These are phyloP conservation scores for Chalciporus pseudorubinellus DNA, from an alignment of 768 basidiomycete species.

Conservation along the genomic window DNA sequence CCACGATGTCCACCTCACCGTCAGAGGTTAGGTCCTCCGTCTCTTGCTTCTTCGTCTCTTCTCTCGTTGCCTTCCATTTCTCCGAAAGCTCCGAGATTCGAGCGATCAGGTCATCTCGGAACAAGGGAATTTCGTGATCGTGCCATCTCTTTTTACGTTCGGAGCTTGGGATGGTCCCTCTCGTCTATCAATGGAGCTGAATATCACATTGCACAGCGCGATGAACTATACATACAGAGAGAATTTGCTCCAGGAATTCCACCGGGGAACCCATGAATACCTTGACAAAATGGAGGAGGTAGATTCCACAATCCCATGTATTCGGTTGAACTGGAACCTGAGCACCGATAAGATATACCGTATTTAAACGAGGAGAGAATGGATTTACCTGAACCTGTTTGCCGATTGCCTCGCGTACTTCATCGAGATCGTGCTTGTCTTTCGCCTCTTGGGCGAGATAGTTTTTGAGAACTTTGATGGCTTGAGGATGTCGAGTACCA, in stretches of 20 bases:
- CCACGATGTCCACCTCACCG: conserved; percentile 39
- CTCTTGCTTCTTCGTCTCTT: conserved; percentile 31
- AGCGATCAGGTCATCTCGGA: conserved; percentile 44
- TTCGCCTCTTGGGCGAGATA: conserved; percentile 79
- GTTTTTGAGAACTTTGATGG: conserved; percentile 51
- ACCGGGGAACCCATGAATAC: conserved; percentile 68
- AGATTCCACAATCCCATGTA: conserved; percentile 90
- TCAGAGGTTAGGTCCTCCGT: conserved; percentile 32
- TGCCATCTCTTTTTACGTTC: conserved; percentile 54
- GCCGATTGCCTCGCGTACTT: conserved; percentile 40
- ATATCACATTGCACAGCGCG: neutral
- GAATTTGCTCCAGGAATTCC: conserved; percentile 49
- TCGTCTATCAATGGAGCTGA: conserved; percentile 22
- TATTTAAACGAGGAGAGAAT: neutral
- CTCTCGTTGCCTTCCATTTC: conserved; percentile 50
- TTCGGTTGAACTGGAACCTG: conserved; percentile 90
- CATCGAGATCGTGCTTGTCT: conserved; percentile 56
- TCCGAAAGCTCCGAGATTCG: conserved; percentile 49
- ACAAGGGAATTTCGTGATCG: conserved; percentile 41
- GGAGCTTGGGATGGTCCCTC: conserved; percentile 32
- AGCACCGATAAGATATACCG: neutral
- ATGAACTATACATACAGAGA: conserved; percentile 22
- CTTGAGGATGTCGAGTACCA: conserved; percentile 66
- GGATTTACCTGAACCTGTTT: conserved; percentile 51
- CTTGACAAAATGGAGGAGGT: conserved; percentile 82